A percentile compares a stretch with the other conserved stretches of the same genome.
Evolutionary conservation across 371 early-diverging fungal genomes (phyloP).

Genomic region (Sporodiniella umbellata): DNA sequence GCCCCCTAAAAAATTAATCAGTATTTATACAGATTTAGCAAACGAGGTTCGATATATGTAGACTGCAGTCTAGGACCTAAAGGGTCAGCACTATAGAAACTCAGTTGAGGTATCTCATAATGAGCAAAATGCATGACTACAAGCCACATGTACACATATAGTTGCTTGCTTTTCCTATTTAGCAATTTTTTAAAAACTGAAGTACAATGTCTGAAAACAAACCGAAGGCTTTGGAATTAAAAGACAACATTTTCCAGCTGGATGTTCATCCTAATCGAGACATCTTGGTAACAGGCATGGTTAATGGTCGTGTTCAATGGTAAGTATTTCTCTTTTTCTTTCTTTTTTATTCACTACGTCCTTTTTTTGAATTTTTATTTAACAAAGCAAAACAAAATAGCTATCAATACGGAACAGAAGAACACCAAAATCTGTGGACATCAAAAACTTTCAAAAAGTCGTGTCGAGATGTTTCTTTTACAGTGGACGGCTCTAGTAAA

Average conservation of each 20-base stretch:
- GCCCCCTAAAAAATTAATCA: too few species aligned
- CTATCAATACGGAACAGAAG: conserved; percentile 42
- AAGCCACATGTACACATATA: too few species aligned
- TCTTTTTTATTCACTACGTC: too few species aligned
- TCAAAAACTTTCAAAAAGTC: conserved; percentile 72
- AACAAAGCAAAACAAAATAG: neutral
- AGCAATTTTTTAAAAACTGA: too few species aligned
- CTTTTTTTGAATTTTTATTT: neutral
- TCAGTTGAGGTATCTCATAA: too few species aligned
- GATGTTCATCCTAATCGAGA: conserved; percentile 66
- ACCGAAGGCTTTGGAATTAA: conserved; percentile 18
- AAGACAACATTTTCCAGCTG: conserved; percentile 60
- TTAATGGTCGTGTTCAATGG: conserved; percentile 69
- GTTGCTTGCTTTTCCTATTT: too few species aligned
- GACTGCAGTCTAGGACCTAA: too few species aligned
- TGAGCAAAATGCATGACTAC: too few species aligned
- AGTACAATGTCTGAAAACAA: neutral
- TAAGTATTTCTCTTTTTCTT: too few species aligned
- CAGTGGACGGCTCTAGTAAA: conserved; percentile 63
- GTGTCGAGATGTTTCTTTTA: conserved; percentile 73
- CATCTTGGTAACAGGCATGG: conserved; percentile 66
- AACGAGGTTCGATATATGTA: too few species aligned
- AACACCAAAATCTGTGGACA: conserved; percentile 53
- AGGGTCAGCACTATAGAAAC: too few species aligned
- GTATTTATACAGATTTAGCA: too few species aligned